Percentiles rank a stretch among this genome's conserved stretches.
These are phyloP conservation scores for Scleromitrula shiraiana DNA, from an alignment of 2,329 filamentous ascomycete species.

Conservation along the genomic window DNA sequence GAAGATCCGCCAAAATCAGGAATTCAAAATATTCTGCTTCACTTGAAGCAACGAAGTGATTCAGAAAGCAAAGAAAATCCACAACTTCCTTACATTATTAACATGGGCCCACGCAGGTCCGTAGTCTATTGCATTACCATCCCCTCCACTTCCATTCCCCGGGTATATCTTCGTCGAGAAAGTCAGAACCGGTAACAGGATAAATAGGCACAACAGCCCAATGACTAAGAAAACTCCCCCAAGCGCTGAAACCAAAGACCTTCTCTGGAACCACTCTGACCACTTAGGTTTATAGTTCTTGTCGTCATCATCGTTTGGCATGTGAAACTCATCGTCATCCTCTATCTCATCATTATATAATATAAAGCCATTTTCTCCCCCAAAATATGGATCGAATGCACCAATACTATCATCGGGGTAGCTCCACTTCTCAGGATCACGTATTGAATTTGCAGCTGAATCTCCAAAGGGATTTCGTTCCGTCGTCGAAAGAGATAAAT, in stretches of 20 bases:
- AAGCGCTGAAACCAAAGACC: slow-evolving; percentile 33
- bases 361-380: slow-evolving; percentile 32
- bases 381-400: slow-evolving; percentile 35
- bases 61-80: neutral
- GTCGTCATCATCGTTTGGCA: slow-evolving; percentile 43
- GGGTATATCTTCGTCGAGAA: slow-evolving; percentile 27
- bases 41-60: neutral
- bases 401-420: slow-evolving; percentile 40
- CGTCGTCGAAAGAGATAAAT: slow-evolving; percentile 12
- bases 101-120: slow-evolving; percentile 37
- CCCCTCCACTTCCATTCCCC: neutral
- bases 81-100: slow-evolving; percentile 30
- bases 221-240: slow-evolving; percentile 36
- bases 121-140: slow-evolving; percentile 3
- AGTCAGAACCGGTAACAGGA: slow-evolving; percentile 42
- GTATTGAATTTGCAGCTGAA: slow-evolving; percentile 14
- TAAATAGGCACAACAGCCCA: slow-evolving; percentile 42
- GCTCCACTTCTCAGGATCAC: slow-evolving; percentile 31
- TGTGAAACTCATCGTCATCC: slow-evolving; percentile 46
- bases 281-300: slow-evolving; percentile 32
- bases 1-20: no score
- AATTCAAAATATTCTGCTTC: neutral
- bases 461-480: slow-evolving; percentile 19
- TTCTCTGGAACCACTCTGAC: slow-evolving; percentile 37
- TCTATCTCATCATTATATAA: slow-evolving; percentile 43